Percentiles rank a stretch among this genome's conserved stretches.
Conservation (phyloP, 768 basidiomycete genomes). For the Lepiota subincarnata region DNA sequence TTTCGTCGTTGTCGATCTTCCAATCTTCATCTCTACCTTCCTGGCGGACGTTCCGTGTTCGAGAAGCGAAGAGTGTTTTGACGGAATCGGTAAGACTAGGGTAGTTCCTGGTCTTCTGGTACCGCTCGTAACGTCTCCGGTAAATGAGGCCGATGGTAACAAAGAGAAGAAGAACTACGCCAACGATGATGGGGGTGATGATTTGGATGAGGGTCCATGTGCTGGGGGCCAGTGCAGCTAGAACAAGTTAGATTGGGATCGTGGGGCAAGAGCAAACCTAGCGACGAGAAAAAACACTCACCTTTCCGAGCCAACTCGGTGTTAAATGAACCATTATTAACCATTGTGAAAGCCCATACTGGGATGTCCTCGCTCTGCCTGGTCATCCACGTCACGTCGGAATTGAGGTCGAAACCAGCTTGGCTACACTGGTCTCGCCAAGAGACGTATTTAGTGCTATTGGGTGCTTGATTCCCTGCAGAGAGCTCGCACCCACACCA, state of each 20-base stretch:
- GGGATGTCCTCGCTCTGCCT: not conserved
- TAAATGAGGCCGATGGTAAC: slow-evolving; percentile 11
- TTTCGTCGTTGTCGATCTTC: slow-evolving; percentile 15
- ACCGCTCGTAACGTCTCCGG: slow-evolving; percentile 1
- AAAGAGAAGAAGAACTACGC: slow-evolving; percentile 13
- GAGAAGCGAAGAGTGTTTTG: not conserved
- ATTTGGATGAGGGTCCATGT: slow-evolving; percentile 22
- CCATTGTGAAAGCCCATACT: not conserved
- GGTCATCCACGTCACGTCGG: not conserved
- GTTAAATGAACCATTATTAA: not conserved
- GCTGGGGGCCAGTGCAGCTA: slow-evolving; percentile 1
- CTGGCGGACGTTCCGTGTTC: slow-evolving; percentile 12
- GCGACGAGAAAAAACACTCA: not conserved
- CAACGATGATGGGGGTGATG: slow-evolving; percentile 16
- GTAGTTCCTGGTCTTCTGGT: not conserved
- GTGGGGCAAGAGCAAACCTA: not conserved
- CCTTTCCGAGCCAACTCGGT: not conserved
- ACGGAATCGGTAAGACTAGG: not conserved
- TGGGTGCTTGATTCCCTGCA: not conserved
- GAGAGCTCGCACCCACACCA: slow-evolving; percentile 4
- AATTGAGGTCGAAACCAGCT: not conserved
- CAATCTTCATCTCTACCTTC: slow-evolving; percentile 6
- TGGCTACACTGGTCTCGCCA: not conserved
- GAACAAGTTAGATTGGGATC: not conserved
- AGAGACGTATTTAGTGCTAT: not conserved